These are phyloP conservation scores for Erodium moschatum DNA, from an alignment of 441 rosid species.

Conservation along the genomic window DNA sequence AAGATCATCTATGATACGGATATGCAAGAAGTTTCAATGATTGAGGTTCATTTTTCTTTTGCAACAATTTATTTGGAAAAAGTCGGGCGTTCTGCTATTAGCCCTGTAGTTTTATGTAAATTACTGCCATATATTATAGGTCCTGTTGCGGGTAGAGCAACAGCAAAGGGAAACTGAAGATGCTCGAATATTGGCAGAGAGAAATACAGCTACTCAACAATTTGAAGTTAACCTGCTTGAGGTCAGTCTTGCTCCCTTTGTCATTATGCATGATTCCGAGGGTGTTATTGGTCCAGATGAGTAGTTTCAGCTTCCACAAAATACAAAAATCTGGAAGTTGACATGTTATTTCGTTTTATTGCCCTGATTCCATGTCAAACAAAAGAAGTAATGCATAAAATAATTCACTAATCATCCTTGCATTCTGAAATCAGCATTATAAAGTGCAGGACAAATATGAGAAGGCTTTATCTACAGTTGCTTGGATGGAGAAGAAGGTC, in stretches of 20 bases:
- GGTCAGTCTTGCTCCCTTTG: constrained; percentile 33
- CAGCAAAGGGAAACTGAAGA: constrained; percentile 93
- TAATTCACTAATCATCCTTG: background rate
- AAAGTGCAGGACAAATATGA: constrained; percentile 73
- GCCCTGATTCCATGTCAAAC: background rate
- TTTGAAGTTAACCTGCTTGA: constrained; percentile 81
- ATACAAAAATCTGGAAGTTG: background rate
- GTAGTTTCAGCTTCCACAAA: background rate
- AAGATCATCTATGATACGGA: too few species aligned
- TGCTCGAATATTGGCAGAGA: constrained; percentile 95
- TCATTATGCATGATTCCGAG: background rate
- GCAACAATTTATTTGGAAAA: too few species aligned
- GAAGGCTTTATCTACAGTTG: constrained; percentile 54
- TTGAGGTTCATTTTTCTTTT: too few species aligned
- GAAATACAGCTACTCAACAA: constrained; percentile 91
- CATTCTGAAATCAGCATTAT: constrained; percentile 7
- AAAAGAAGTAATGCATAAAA: background rate
- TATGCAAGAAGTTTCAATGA: too few species aligned
- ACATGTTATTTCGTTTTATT: background rate
- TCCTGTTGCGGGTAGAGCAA: constrained; percentile 95
- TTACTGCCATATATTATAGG: constrained; percentile 98
- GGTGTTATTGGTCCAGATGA: background rate
- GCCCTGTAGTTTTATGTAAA: constrained; percentile 39
- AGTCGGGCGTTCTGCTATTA: constrained; percentile 63
- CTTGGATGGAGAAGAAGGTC: constrained; percentile 86